A percentile compares a stretch with the other conserved stretches of the same genome.
Evolutionary conservation across 352 stramenopile species (phyloP).

Genomic region (Globisporangium iwayamae): DNA sequence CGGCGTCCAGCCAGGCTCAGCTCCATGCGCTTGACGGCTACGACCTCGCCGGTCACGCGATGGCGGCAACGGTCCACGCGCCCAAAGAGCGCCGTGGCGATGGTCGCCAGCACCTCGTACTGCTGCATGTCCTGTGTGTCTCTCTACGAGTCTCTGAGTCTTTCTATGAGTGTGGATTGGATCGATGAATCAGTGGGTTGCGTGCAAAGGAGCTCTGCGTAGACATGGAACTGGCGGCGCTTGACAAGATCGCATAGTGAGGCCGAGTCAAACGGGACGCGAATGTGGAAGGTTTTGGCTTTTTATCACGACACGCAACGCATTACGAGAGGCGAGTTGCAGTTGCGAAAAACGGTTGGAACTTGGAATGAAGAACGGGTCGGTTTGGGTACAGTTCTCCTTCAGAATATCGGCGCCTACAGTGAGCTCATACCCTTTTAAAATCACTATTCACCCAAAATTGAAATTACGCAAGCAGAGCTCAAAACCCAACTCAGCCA

Average conservation of each 20-base stretch:
- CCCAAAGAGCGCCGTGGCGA: conserved; percentile 72
- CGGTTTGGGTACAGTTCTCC: background rate
- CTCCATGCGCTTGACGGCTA: conserved; percentile 83
- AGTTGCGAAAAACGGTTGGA: too few species aligned
- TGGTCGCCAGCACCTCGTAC: conserved; percentile 59
- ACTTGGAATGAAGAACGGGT: too few species aligned
- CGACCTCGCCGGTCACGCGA: conserved; percentile 38
- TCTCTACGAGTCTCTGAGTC: too few species aligned
- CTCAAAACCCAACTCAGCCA: background rate
- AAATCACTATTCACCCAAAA: background rate
- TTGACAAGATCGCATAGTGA: too few species aligned
- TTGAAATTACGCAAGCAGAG: background rate
- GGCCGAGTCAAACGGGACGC: too few species aligned
- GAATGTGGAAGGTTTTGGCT: too few species aligned
- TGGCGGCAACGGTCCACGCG: conserved; percentile 65
- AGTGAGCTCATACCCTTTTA: background rate
- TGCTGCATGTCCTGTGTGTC: conserved; percentile 12
- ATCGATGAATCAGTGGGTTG: too few species aligned
- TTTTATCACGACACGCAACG: too few species aligned
- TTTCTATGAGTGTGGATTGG: too few species aligned
- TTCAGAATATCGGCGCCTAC: background rate
- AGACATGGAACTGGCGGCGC: too few species aligned
- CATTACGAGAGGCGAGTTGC: too few species aligned
- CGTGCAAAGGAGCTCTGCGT: too few species aligned
- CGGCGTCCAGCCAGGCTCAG: conserved; percentile 43